Conservation (phyloP, 176 grass and related monocot genomes). For the Zea mays region Zm-B73-REFERENCE-NAM-5.0 NC_050102.1:166219001-166219500, state of each 20-base stretch:
- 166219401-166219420: slow-evolving; percentile 80
- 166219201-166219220: slow-evolving; percentile 52
- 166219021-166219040: slow-evolving; percentile 4
- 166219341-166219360: slow-evolving; percentile 18
- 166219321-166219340: slow-evolving; percentile 86
- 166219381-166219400: slow-evolving; percentile 75
- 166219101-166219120: neutral
- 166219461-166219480: slow-evolving; percentile 19
- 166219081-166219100: slow-evolving; percentile 26
- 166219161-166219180: slow-evolving; percentile 84
- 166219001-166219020: neutral
- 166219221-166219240: slow-evolving; percentile 49
- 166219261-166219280: slow-evolving; percentile 92
- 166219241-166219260: slow-evolving; percentile 73
- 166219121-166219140: slow-evolving; percentile 1
- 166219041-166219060: slow-evolving; percentile 9
- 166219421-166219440: slow-evolving; percentile 52
- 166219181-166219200: slow-evolving; percentile 62
- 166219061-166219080: slow-evolving; percentile 4
- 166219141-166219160: slow-evolving; percentile 27
- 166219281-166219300: slow-evolving; percentile 76
- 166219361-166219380: slow-evolving; percentile 43
- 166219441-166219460: slow-evolving; percentile 31
- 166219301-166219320: slow-evolving; percentile 60
- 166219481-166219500: slow-evolving; percentile 87